phyloP scores from a whole-genome alignment of 805 yeast species.

The Sugiyamaella mastotermitis region DNA sequence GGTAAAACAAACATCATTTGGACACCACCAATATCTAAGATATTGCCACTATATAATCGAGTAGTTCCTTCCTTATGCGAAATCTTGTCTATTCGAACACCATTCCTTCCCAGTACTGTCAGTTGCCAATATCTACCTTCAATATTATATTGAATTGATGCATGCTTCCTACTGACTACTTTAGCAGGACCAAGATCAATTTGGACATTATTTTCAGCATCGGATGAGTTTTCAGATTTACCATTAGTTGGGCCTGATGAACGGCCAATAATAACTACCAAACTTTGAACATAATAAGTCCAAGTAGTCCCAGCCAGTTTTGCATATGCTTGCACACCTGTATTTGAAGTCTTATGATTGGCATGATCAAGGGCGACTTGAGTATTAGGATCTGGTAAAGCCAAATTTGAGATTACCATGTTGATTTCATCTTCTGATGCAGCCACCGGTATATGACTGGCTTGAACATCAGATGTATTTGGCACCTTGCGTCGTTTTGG shows the following conservation, averaged over 20 bases:
- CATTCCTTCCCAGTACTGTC: slow-evolving; percentile 80
- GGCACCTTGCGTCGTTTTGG: slow-evolving; percentile 6
- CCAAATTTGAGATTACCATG: slow-evolving; percentile 64
- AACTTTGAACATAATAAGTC: slow-evolving; percentile 86
- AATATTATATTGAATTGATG: slow-evolving; percentile 71
- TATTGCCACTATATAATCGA: slow-evolving; percentile 74
- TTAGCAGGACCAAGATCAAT: slow-evolving; percentile 96
- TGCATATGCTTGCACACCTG: slow-evolving; percentile 95
- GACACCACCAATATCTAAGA: slow-evolving; percentile 91
- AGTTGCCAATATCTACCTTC: slow-evolving; percentile 81
- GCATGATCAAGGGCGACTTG: slow-evolving; percentile 67
- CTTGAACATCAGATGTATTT: background rate
- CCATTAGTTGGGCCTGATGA: slow-evolving; percentile 44
- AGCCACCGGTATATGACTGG: background rate
- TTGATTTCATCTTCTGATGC: slow-evolving; percentile 51
- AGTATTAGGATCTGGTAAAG: slow-evolving; percentile 68
- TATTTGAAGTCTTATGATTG: slow-evolving; percentile 57
- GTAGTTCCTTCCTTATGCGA: slow-evolving; percentile 35
- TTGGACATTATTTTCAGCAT: slow-evolving; percentile 38
- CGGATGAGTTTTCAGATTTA: slow-evolving; percentile 2
- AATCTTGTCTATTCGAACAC: slow-evolving; percentile 81
- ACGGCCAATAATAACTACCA: slow-evolving; percentile 79
- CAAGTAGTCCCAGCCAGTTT: slow-evolving; percentile 88
- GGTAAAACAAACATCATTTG: slow-evolving; percentile 99
- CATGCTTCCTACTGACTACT: slow-evolving; percentile 92